Percentiles rank a stretch among this genome's conserved stretches.
Conservation (phyloP, 495 filamentous ascomycete genomes). For the Lasiosphaeria hispida region DNA sequence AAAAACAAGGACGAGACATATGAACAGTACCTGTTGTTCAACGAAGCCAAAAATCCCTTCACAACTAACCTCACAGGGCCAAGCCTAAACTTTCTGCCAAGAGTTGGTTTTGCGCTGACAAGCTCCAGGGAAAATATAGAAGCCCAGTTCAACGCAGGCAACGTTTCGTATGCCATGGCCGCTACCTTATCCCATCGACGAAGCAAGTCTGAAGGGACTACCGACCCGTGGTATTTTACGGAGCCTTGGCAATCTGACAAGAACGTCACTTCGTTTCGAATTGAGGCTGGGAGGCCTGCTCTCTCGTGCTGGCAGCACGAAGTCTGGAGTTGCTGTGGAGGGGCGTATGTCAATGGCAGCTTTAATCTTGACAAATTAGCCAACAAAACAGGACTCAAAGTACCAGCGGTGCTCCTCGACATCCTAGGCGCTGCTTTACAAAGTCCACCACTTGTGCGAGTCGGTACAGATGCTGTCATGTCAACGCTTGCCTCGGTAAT, state of each 20-base stretch:
- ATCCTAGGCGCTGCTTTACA: neutral
- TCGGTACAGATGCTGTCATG: neutral
- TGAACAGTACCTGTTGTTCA: neutral
- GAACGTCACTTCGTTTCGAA: neutral
- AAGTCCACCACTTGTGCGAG: neutral
- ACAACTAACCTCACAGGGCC: neutral
- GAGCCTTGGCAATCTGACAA: neutral
- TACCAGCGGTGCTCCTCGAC: neutral
- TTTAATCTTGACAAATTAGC: neutral
- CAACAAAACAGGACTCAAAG: neutral
- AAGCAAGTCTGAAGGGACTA: neutral
- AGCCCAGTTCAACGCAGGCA: too few species aligned
- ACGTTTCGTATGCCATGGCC: constrained; percentile 4
- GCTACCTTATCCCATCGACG: neutral
- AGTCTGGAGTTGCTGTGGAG: neutral
- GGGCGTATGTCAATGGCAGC: neutral
- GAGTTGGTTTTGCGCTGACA: too few species aligned
- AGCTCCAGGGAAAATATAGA: too few species aligned
- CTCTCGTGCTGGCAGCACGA: constrained; percentile 7
- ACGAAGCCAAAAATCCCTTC: neutral
- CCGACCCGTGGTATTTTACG: constrained; percentile 10
- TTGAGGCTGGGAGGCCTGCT: neutral
- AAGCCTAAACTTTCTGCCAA: neutral
- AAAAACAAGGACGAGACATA: neutral
- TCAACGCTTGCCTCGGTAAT: neutral